Base-by-base conservation (phyloP, 1,139 yeast genomes). In the Hemisphaericaspora subhashii region DNA sequence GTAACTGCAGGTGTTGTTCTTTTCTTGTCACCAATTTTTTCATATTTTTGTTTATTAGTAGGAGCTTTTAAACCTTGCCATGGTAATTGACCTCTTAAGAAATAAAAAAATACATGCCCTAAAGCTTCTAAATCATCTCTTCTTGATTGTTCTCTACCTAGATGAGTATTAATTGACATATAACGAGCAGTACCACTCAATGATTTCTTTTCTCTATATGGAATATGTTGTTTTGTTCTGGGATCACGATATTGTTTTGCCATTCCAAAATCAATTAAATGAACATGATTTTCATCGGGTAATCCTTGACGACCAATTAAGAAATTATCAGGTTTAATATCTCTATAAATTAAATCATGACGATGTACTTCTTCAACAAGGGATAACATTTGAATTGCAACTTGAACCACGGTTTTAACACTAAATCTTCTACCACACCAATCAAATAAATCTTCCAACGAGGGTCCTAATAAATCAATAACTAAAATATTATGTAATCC, bases 1-100 rank as follows among this genome's bases (percentile, higher is more conserved):
- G 86, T 89, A 42, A 74, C 74, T 31, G 92, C 84, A 22, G 85
- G 80, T 11, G 96, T 86, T 9, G 92, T 78, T 63, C 89, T 87
- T 66, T 90, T 90, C 64, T 90, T 90, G 56, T 87, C 92, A 45
- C 97, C 98, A 64, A 92, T 92, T 62, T 89, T 90, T 64, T 92
- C 98, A 63, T 92, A 92, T 64, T 92, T 92, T 58, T 86, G 89
- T 66, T 92, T 92, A 68, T 92, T 92, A 29, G 95, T 89, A 48
- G 96, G 95, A n/a, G 98, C 98, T 66, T 90, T 90, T 50, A 92
- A 75, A 21, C 98, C 98, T 68, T 92, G 98, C 98, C 98, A 92
- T 37, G 98, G 98, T 56, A 92, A 77, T 47, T 87, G 89, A 36
- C 98, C 98, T 52, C 95, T 77, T 53, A 92, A 67, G 58, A 92